Percentiles rank a stretch among this genome's conserved stretches.
Evolutionary conservation across 768 basidiomycete species (phyloP).

Genomic region (Suillus clintonianus): DNA sequence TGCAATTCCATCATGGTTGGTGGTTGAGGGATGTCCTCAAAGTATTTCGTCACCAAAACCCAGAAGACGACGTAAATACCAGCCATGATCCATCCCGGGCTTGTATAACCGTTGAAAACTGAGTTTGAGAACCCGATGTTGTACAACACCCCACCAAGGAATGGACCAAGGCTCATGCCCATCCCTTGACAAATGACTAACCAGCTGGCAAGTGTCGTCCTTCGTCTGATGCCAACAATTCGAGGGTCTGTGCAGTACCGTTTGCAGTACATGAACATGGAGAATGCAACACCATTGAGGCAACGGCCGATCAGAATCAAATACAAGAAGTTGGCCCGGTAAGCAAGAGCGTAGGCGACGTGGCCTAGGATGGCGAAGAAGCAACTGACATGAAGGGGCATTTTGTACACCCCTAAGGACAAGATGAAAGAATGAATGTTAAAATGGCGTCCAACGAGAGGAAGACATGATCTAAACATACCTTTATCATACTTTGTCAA

Average conservation of each 20-base stretch:
- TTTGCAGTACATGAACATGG: conserved; percentile 68
- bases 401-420: conserved; percentile 51
- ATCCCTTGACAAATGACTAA: conserved; percentile 64
- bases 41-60: conserved; percentile 36
- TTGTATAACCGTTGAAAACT: conserved; percentile 68
- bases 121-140: conserved; percentile 56
- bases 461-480: conserved; percentile 17
- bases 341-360: conserved; percentile 63
- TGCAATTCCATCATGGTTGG: conserved; percentile 14
- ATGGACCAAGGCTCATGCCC: conserved; percentile 66
- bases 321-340: conserved; percentile 59
- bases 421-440: not conserved
- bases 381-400: conserved; percentile 58
- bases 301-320: conserved; percentile 73
- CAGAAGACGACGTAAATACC: conserved; percentile 55
- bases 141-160: conserved; percentile 61
- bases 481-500: conserved; percentile 60
- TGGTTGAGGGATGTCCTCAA: conserved; percentile 40
- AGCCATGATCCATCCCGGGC: conserved; percentile 68
- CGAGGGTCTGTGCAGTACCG: conserved; percentile 69
- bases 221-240: conserved; percentile 62
- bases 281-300: conserved; percentile 60
- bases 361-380: conserved; percentile 54
- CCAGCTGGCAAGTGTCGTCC: conserved; percentile 65
- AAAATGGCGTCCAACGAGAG: not conserved